Conservation (phyloP, 805 yeast species). For the Soucietia sequanensis region DNA sequence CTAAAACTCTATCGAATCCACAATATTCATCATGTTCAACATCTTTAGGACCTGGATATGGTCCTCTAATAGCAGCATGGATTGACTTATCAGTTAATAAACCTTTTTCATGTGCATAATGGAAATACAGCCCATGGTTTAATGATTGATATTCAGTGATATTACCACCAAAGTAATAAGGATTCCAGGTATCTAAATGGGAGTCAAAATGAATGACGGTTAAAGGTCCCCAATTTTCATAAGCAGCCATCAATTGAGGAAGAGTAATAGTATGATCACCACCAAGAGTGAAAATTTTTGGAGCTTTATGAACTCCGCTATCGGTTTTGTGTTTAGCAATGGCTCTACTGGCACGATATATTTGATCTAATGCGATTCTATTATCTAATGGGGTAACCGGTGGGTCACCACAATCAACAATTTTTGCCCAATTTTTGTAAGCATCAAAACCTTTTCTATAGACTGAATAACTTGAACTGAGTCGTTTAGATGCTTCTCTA, state of each 20-base stretch:
- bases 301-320: constrained; percentile 6
- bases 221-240: constrained; percentile 10
- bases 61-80: constrained; percentile 11
- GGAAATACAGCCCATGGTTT: constrained; percentile 12
- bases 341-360: constrained; percentile 54
- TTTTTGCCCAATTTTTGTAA: constrained; percentile 39
- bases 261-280: constrained; percentile 13
- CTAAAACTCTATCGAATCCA: constrained; percentile 10
- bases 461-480: constrained; percentile 12
- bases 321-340: constrained; percentile 39
- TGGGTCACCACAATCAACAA: constrained; percentile 62
- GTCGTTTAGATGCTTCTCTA: constrained; percentile 45
- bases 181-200: constrained; percentile 11
- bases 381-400: constrained; percentile 65
- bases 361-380: constrained; percentile 53
- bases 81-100: constrained; percentile 8
- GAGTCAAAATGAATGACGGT: constrained; percentile 12
- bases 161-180: constrained; percentile 8
- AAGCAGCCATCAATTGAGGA: constrained; percentile 10
- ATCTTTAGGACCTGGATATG: constrained; percentile 8
- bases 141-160: constrained; percentile 12
- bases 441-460: constrained; percentile 36
- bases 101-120: constrained; percentile 11
- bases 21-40: constrained; percentile 9
- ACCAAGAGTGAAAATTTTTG: constrained; percentile 11